These are phyloP conservation scores for Hymenotorrendiella dingleyae DNA, from an alignment of 2,329 filamentous ascomycete genomes.

Conservation along the genomic window DNA sequence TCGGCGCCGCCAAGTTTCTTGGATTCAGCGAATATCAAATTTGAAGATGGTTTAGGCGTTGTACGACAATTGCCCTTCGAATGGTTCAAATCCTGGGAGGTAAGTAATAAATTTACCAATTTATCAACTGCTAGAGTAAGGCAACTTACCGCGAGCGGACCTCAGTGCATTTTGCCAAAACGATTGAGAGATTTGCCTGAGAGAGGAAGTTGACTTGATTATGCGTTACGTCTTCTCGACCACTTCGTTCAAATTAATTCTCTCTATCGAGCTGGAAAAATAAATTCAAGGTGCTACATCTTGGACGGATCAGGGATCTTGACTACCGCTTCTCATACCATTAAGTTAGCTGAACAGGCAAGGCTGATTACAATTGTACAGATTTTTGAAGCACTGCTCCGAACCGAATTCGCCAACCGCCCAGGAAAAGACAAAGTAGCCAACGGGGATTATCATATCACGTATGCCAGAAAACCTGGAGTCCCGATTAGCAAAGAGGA, in stretches of 20 bases:
- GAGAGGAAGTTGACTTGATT: no score
- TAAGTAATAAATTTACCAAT: neutral
- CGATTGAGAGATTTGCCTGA: no score
- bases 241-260: no score
- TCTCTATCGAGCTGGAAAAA: no score
- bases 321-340: no score
- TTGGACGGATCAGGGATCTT: no score
- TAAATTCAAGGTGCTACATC: no score
- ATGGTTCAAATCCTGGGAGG: slow-evolving; percentile 4
- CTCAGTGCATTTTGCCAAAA: no score
- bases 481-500: neutral
- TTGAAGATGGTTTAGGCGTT: slow-evolving; percentile 2
- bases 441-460: neutral
- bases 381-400: neutral
- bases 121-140: no score
- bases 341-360: no score
- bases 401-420: neutral
- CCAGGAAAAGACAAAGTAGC: neutral
- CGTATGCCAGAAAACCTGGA: neutral
- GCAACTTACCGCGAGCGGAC: neutral
- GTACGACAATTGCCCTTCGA: neutral
- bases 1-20: neutral
- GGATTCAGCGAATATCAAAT: neutral
- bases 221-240: no score
- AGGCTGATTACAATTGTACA: no score